Evolutionary conservation across 495 filamentous ascomycete species (phyloP), one percentile per base, ranked within the genome.

Genomic region (Podospora conica): DNA sequence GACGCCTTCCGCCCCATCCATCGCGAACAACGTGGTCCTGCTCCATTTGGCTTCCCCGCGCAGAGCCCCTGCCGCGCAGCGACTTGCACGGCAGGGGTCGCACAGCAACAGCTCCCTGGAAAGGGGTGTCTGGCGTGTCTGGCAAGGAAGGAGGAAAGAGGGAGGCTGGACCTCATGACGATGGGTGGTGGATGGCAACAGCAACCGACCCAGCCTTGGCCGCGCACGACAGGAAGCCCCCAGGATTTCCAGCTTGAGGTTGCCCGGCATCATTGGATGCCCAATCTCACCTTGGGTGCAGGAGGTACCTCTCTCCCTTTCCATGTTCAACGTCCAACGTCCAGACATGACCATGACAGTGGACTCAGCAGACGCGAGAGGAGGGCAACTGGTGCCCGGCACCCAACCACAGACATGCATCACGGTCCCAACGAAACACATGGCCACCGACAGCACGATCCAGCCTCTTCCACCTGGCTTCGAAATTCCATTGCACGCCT

Each of bases 41-140:
- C 71, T 59, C 69, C 61, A 73, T 71, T 70, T 70, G 69, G 55
- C 58, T 65, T 60, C 61, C 60, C 61, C 60, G 60, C 65, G 58
- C 54, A 62, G 28, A 63, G 55, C 48, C 60, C 65, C 65, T 64
- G 29, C 53, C 60, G 59, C 60, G 63, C 63, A 64, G 54, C 54
- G 28, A 55, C 21, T 23, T 24, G 55, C 24, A 24, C 28, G 24
- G 55, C 25, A 64, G 40, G 31, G 27, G n/a, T 31, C 55, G 20
- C 12, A 6, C 28, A 61, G 20, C 40, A 61, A 6, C 28, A 61
- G 20, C 40, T 53, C 18, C 29, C 58, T 7, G 40, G 59, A 40
- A 61, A 22, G 29, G 22, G 23, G n/a, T n/a, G n/a, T n/a, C n/a
- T n/a, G n/a, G n/a, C n/a, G n/a, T n/a, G 53, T 27, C 57, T 21